Base-by-base conservation (phyloP, 768 basidiomycete species). In the Coprinopsis cinerea region DNA sequence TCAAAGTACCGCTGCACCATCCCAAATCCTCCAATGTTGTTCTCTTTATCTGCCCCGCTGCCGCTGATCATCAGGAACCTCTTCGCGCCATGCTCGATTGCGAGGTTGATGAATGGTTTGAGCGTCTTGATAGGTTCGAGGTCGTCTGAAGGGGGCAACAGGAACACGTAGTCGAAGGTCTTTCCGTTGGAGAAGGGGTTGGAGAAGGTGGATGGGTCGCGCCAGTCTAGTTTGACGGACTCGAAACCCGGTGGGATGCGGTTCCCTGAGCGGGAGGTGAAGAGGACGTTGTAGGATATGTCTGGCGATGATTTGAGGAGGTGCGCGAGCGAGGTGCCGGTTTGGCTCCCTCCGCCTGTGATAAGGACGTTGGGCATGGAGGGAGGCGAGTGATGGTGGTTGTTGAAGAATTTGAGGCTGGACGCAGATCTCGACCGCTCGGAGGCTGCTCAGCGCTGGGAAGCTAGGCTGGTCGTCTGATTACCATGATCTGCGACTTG, bases 221-320 rank as follows among this genome's bases (percentile, higher is more conserved):
- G 53, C 71, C 72, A 71, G 47, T 72, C 64, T 30, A 72, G 70
- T 26, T 49, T 55, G 4, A 59, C 55, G 35, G 51, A 56, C 15
- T 43, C 53, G 48, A 56, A 59, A 0, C 61, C 59, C 1, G 22
- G 37, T 4, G 56, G 57, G 17, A 58, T 54, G 6, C 55, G 54
- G 14, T 9, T 27, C 15, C 46, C 46, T 17, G 57, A 60, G 18
- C 64, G 61, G 11, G 49, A 55, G 2, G 62, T 48, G 18, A 62
- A 24, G 40, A 64, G 40, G 27, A 64, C 10, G 2, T 18, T n/a
- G 14, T 57, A 55, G 1, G 54, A 52, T 2, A 34, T n/a, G n/a
- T n/a, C n/a, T n/a, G n/a, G n/a, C 15, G 55, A 50, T 15, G 39
- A 32, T 9, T 58, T 48, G 2, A 64, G 44, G 11, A 60, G 48